Evolutionary conservation across 148 eudicot species (phyloP).

Genomic region (Rhododendron henanense): DNA sequence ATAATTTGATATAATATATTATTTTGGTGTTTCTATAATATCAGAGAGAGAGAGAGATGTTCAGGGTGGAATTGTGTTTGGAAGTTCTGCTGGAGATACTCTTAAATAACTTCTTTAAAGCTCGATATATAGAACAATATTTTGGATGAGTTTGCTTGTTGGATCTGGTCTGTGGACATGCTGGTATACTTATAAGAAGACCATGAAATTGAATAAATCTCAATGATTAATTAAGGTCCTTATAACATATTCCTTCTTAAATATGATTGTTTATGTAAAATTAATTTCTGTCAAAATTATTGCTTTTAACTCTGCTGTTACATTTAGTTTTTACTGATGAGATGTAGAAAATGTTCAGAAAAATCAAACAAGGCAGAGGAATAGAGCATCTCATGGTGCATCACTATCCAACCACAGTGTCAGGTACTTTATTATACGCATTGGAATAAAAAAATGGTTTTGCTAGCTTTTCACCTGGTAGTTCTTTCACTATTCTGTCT

Average conservation of each 20-base stretch:
- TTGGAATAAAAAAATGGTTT: conserved; percentile 2
- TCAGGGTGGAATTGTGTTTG: background rate
- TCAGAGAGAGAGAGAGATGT: background rate
- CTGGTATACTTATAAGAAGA: background rate
- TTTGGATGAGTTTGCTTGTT: background rate
- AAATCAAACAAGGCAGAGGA: conserved; percentile 49
- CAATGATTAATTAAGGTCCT: background rate
- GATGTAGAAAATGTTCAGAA: conserved; percentile 41
- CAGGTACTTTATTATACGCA: conserved; percentile 41
- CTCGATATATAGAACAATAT: background rate
- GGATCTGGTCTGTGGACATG: background rate
- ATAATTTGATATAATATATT: background rate
- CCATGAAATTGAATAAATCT: background rate
- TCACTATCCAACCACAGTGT: conserved; percentile 34
- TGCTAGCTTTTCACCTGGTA: background rate
- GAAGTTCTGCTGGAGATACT: background rate
- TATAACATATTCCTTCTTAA: background rate
- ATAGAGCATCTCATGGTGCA: conserved; percentile 33
- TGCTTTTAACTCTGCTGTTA: background rate
- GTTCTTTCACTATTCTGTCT: background rate
- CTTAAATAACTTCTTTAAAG: background rate
- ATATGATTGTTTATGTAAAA: background rate
- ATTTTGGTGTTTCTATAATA: background rate
- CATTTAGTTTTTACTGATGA: conserved; percentile 2
- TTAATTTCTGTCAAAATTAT: background rate